Percentiles rank a stretch among this genome's conserved stretches.
phyloP scores from a whole-genome alignment of 495 filamentous ascomycete genomes.

The Glonium stellatum region DNA sequence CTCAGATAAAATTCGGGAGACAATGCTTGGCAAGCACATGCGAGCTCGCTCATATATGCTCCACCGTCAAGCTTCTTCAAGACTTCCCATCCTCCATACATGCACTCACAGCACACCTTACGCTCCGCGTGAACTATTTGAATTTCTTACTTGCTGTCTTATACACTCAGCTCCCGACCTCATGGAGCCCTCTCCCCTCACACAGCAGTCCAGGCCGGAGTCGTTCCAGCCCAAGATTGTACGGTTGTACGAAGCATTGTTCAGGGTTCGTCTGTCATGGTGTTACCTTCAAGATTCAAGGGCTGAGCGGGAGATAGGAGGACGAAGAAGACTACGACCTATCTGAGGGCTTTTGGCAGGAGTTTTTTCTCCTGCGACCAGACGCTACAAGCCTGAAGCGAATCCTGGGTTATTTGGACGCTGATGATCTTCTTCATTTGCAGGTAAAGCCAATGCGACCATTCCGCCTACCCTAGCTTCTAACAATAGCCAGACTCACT shows the following conservation, averaged over 20 bases:
- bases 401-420: constrained; percentile 58
- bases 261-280: constrained; percentile 53
- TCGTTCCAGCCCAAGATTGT: constrained; percentile 91
- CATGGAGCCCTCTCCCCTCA: constrained; percentile 90
- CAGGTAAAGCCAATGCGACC: constrained; percentile 44
- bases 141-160: not conserved
- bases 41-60: no score
- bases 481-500: constrained; percentile 48
- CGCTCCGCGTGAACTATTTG: not conserved
- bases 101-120: constrained; percentile 24
- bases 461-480: not conserved
- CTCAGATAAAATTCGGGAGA: no score
- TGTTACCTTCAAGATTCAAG: constrained; percentile 1
- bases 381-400: constrained; percentile 58
- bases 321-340: constrained; percentile 59
- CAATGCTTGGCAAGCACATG: no score
- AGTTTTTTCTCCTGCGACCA: constrained; percentile 85
- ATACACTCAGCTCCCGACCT: not conserved
- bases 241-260: constrained; percentile 76
- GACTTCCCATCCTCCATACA: no score
- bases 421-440: constrained; percentile 67
- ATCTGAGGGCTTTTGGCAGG: constrained; percentile 89
- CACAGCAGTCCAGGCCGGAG: constrained; percentile 84
- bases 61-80: no score
- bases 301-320: constrained; percentile 35